Evolutionary conservation across 2,329 filamentous ascomycete species (phyloP), one percentile per base, ranked within the genome.

Genomic region (Anisogramma anomala): DNA sequence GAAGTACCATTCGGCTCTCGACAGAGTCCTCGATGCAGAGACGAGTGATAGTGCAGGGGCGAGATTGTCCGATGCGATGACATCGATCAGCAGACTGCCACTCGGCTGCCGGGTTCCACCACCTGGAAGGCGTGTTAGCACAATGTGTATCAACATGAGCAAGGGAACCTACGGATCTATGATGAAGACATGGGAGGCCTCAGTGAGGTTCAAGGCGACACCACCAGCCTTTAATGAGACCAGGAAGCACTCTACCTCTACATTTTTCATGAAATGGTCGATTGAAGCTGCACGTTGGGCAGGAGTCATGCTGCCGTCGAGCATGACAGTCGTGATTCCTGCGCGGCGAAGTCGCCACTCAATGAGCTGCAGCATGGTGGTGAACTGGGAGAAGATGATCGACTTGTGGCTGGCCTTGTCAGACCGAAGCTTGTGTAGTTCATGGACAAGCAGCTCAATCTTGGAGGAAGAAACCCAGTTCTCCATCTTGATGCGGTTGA

Each of bases 91-190:
- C 91, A 47, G 84, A 91, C 63, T 98, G 91, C 91, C 91, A 98
- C 64, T 98, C 91, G 0, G 89, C 89, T n/a, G 88, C 88, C n/a
- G 91, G 91, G 52, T 96, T 96, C 91, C 91, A 98, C 91, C 91
- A 96, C 52, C 83, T 87, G 50, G 23, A 45, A 2, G 17, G 17
- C 3, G n/a, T 15, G 4, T 38, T 31, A 45, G 23, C 5, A 19
- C 49, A 49, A 31, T 46, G 36, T 14, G 19, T 1, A 10, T 33
- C 27, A 28, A 23, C 20, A 31, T 31, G 23, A 17, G 11, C 11
- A 31, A 23, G 23, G 17, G 15, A 32, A 81, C 83, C 74, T 76
- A 88, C 70, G 91, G 91, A 55, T 98, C 91, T 44, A 96, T 79
- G 47, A 96, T 95, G 60, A 94, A 96, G 8, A 98, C 91, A 36